Base-by-base conservation (phyloP, 331 rosid genomes). In the Arachis monticola region DNA sequence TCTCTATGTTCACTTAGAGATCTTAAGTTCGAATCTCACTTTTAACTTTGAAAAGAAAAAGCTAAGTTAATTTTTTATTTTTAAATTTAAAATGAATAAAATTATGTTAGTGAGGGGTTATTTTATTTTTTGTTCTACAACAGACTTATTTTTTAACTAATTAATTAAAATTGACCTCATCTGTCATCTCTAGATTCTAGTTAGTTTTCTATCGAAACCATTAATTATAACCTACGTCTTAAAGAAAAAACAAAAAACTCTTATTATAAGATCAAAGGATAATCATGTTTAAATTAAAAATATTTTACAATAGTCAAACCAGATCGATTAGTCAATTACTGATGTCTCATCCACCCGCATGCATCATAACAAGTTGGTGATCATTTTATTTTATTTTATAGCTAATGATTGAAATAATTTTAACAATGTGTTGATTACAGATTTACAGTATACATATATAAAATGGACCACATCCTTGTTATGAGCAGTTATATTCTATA, bases 401-500 rank as follows among this genome's bases (percentile, higher is more conserved):
- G 62, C 52, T 56, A 38, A 69, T 42, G 80, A 69, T 8, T 61
- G 61, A 73, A 60, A 40, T 14, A 48, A 56, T 12, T 27, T 48
- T 48, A 48, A 35, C 71, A 64, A 76, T 27, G 42, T 66, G 53
- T 53, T 81, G 71, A 63, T 80, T 45, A 40, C 10, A 63, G 44
- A 17, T 17, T 17, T 17, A 17, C 3, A 32, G 38, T 35, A 0
- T 35, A 35, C 40, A 17, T 17, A 35, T 35, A 35, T 2, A 48
- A 32, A 52, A 22, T 75, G 74, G 70, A 70, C 61, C 81, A 70
- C 78, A 38, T 73, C 66, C 45, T 67, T 71, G 53, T 59, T 59
- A 4, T 35, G 64, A 6, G 76, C 60, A 42, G 75, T 69, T 69
- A 73, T 70, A 66, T 70, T 62, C 46, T 31, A 79, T 56, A 52